These are phyloP conservation scores for Neurospora sp. DNA, from an alignment of 495 filamentous ascomycete genomes.

Conservation along the genomic window DNA sequence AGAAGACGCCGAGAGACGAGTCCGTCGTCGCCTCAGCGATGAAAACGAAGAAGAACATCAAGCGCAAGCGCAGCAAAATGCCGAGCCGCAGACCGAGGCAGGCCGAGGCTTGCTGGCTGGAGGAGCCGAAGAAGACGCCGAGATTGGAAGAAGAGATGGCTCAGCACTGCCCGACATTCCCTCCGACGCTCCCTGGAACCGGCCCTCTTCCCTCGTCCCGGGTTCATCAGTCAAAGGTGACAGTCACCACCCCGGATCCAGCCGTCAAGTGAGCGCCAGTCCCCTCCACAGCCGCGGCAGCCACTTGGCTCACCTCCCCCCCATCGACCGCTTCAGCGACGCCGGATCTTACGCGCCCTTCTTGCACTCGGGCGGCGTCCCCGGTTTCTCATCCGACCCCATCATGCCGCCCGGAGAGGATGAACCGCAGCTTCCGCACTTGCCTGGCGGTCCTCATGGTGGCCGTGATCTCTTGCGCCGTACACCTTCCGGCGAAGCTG, in stretches of 20 bases:
- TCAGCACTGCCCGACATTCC: conserved; percentile 28
- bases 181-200: conserved; percentile 37
- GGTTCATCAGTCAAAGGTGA: conserved; percentile 30
- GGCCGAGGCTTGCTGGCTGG: background rate
- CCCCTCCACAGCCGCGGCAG: conserved; percentile 27
- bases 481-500: background rate
- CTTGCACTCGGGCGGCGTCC: conserved; percentile 20
- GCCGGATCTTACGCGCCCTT: conserved; percentile 5
- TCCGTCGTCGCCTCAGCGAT: conserved; percentile 19
- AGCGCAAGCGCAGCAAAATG: conserved; percentile 5
- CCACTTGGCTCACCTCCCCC: conserved; percentile 8
- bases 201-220: conserved; percentile 28
- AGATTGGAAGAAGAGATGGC: conserved; percentile 29
- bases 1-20: conserved; percentile 16
- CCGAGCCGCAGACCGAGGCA: background rate
- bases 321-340: conserved; percentile 34
- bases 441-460: background rate
- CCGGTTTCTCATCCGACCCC: conserved; percentile 12
- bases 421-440: background rate
- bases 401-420: conserved; percentile 1
- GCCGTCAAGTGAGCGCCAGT: conserved; percentile 26
- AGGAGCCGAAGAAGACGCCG: conserved; percentile 17
- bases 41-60: conserved; percentile 9
- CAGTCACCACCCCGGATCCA: conserved; percentile 6
- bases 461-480: background rate